phyloP scores from a whole-genome alignment of 345 rosid species.

The Noccaea caerulescens region DNA sequence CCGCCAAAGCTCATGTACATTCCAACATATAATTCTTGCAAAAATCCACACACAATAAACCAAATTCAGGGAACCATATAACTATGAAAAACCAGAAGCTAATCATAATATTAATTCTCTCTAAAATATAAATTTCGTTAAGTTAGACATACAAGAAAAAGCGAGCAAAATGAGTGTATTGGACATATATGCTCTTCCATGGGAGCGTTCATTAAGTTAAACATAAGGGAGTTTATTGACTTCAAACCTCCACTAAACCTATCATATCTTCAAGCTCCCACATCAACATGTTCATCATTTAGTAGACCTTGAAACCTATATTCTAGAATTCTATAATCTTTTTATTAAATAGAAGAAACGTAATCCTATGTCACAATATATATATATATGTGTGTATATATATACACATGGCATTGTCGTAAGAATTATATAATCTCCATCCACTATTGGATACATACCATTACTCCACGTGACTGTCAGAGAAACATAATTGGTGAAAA shows the following conservation, averaged over 20 bases:
- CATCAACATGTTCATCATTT: not conserved
- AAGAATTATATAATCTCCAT: not conserved
- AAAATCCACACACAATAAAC: not conserved
- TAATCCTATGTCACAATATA: too few relatives aligned
- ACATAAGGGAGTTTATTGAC: constrained; percentile 3
- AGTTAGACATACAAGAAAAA: not conserved
- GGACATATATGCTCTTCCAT: not conserved
- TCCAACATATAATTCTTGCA: not conserved
- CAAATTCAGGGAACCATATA: too few relatives aligned
- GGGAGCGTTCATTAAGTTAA: not conserved
- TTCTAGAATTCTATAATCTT: not conserved
- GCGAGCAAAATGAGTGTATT: not conserved
- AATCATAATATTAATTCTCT: too few relatives aligned
- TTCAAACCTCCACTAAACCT: not conserved
- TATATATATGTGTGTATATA: too few relatives aligned
- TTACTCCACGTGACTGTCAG: constrained; percentile 4
- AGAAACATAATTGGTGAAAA: constrained; percentile 2
- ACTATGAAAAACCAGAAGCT: too few relatives aligned
- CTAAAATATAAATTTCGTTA: too few relatives aligned
- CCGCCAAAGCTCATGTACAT: not conserved
- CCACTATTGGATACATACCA: not conserved
- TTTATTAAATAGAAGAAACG: too few relatives aligned
- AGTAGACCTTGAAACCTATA: not conserved
- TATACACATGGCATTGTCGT: not conserved
- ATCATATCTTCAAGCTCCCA: not conserved